A percentile compares a stretch with the other conserved stretches of the same genome.
These are phyloP conservation scores for Orbilia brochopaga DNA, from an alignment of 2,329 filamentous ascomycete genomes.

Conservation along the genomic window DNA sequence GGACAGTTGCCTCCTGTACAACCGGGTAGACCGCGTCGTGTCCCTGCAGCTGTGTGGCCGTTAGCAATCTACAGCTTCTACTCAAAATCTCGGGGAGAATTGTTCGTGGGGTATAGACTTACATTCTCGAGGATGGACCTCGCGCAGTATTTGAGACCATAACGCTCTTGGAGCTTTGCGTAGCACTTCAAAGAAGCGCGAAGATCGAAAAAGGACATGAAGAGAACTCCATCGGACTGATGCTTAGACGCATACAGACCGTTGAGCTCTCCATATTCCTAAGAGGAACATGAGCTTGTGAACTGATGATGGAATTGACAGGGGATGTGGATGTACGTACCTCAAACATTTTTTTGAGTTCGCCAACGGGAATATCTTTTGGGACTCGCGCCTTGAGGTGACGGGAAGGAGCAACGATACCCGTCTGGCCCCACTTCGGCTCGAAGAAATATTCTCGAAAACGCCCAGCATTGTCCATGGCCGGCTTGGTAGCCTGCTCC, in stretches of 20 bases:
- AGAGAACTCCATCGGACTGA: slow-evolving; percentile 9
- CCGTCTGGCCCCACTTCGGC: no score
- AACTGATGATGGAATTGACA: background rate
- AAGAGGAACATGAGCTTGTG: background rate
- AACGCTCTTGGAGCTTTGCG: slow-evolving; percentile 1
- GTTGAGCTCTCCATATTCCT: slow-evolving; percentile 35
- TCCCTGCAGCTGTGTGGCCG: background rate
- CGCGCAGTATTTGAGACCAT: slow-evolving; percentile 13
- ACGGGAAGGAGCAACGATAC: slow-evolving; percentile 1
- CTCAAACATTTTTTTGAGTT: slow-evolving; percentile 27
- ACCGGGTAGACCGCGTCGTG: no score
- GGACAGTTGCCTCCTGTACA: no score
- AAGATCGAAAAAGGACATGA: slow-evolving; percentile 33
- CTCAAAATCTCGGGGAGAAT: background rate
- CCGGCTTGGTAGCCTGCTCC: no score
- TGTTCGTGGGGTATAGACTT: slow-evolving; percentile 6
- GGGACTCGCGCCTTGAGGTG: slow-evolving; percentile 26
- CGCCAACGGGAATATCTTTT: background rate
- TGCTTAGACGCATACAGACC: slow-evolving; percentile 25
- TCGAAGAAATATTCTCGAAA: no score
- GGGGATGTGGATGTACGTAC: slow-evolving; percentile 8
- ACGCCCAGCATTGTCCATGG: no score
- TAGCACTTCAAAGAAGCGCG: slow-evolving; percentile 19
- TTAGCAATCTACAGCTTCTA: background rate
- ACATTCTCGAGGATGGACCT: slow-evolving; percentile 23